Base-by-base conservation (phyloP, 2,329 filamentous ascomycete genomes). In the Catunica adiposa region DNA sequence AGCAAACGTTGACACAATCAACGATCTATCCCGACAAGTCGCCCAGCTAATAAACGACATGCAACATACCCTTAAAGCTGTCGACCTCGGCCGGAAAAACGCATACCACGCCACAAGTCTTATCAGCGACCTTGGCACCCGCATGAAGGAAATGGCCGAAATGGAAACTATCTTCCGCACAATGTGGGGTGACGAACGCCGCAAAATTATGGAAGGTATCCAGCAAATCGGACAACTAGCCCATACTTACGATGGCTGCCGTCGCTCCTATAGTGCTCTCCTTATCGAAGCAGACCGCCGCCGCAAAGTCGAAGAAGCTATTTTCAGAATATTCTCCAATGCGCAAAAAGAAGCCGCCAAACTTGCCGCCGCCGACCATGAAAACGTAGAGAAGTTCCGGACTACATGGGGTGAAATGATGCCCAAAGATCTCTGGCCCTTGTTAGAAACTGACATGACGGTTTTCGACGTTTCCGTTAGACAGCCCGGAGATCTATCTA, bases 161-260 rank as follows among this genome's bases (percentile, higher is more conserved):
- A 81, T 82, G 1, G 77, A 83, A 57, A 70, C 74, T 9, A 75
- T 82, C 58, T 89, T 86, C 64, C 71, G 73, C 37, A 70, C 73
- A 22, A 70, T 77, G 1, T 96, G 90, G 88, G 76, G 79, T 26
- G 79, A 83, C 58, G 87, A 94, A 61, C 82, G 83, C 60, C 76
- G 79, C 3, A 75, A 74, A 17, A 85, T 97, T 23, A 73, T 76
- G 37, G 73, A 70, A 15, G 84, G 82, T 62, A 78, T 95, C 42
- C 71, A 76, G 8, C 87, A 94, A 63, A 83, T 97, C 67, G 80
- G 84, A 53, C 79, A 80, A 22, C 78, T 96, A 62, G 76, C 81
- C 9, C 73, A 79, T n/a, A 87, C 96, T 62, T 97, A 96, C 67
- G 84, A 90, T 59, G 82, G 84, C 17, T 98, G 97, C 63, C 75